Base-by-base conservation (phyloP, 2,329 filamentous ascomycete species). In the Periconia macrospinosa region DNA sequence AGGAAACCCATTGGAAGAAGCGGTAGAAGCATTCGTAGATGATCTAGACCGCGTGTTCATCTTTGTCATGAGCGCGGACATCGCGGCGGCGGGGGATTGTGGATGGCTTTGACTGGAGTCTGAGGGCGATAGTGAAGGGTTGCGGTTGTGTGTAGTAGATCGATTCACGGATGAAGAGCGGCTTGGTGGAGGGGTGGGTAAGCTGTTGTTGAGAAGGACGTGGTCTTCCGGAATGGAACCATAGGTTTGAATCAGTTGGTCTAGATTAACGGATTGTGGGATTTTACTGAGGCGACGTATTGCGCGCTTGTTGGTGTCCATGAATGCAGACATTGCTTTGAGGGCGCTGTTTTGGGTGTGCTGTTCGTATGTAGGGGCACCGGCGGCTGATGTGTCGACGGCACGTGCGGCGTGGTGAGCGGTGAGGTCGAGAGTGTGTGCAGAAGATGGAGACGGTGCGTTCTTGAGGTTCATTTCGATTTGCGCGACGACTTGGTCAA, bases 401-500 rank as follows among this genome's bases (percentile, higher is more conserved):
- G 73, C 65, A 14, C 77, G 65, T 14, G 71, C 70, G 19, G 74
- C 68, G 55, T 79, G 78, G 54, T 78, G 73, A 45, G 75, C 76
- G 50, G 76, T 79, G 45, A 79, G 71, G 66, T 63, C 49, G 53
- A 69, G 60, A 30, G 57, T 59, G 20, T 62, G 57, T 56, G 14
- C 55, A 19, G 52, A 63, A 15, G 56, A 27, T 52, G 63, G 15
- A 41, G 57, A 6, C 30, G 58, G 41, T 43, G 62, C 43, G 59
- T 62, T 55, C 50, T 62, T 55, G 60, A 54, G 54, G 27, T 66
- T 75, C 49, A 69, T 70, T 44, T 76, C 74, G 23, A 79, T 75
- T 49, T 78, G 75, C n/a, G 67, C 72, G 53, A 80, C 73, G 13
- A 80, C 71, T 15, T 70, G 71, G 60, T 81, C 77, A 50, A 81